Percentiles rank a stretch among this genome's conserved stretches.
Evolutionary conservation across 352 stramenopile genomes (phyloP).

Genomic region (Phytophthora multivora): DNA sequence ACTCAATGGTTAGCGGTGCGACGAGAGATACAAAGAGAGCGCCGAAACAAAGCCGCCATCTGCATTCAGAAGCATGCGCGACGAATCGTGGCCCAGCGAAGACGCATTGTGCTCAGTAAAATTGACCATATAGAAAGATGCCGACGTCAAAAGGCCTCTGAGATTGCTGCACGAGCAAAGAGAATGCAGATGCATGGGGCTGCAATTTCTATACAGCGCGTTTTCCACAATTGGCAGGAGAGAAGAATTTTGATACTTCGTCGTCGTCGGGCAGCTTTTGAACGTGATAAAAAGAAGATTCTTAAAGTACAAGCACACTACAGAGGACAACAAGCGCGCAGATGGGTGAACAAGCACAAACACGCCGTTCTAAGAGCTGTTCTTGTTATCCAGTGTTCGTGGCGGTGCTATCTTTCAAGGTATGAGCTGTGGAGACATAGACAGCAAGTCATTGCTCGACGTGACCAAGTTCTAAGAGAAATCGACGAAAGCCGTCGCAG

Average conservation of each 20-base stretch:
- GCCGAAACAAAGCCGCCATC: constrained; percentile 40
- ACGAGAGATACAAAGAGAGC: constrained; percentile 41
- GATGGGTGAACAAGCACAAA: constrained; percentile 30
- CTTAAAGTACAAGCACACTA: constrained; percentile 59
- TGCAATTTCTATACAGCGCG: constrained; percentile 49
- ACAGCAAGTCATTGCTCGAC: constrained; percentile 9
- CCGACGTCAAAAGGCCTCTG: constrained; percentile 11
- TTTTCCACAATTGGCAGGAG: constrained; percentile 47
- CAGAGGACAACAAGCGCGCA: constrained; percentile 45
- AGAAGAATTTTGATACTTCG: constrained; percentile 38
- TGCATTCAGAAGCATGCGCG: constrained; percentile 50
- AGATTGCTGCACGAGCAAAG: constrained; percentile 7
- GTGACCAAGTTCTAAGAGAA: constrained; percentile 26
- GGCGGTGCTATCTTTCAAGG: constrained; percentile 48
- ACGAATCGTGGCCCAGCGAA: constrained; percentile 38
- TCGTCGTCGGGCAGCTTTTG: constrained; percentile 58
- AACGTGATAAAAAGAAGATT: constrained; percentile 64
- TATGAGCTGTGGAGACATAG: constrained; percentile 6
- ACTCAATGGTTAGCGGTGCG: constrained; percentile 54
- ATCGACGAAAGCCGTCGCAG: constrained; percentile 28
- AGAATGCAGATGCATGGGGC: constrained; percentile 37
- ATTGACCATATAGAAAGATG: constrained; percentile 37
- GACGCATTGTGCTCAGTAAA: constrained; percentile 39
- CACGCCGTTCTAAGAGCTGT: constrained; percentile 29
- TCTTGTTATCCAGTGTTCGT: constrained; percentile 52